Conservation (phyloP, 495 filamentous ascomycete species). For the Durotheca rogersii region DNA sequence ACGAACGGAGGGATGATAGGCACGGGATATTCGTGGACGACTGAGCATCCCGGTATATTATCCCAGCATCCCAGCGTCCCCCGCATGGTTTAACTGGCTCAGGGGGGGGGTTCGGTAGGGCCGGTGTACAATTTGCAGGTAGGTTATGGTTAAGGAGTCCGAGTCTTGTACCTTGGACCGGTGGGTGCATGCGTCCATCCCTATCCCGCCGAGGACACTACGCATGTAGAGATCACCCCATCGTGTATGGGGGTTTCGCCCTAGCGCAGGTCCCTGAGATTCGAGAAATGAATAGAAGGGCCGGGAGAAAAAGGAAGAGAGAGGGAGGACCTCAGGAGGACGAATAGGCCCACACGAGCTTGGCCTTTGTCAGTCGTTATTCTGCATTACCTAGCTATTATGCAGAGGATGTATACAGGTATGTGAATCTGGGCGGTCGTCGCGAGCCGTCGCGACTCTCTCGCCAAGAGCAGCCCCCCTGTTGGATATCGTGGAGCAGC, state of each 20-base stretch:
- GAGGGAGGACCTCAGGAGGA: no score
- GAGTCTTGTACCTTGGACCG: not conserved
- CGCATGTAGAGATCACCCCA: conserved; percentile 33
- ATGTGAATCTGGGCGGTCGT: conserved; percentile 12
- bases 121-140: no score
- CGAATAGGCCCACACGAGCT: conserved; percentile 23
- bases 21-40: conserved; percentile 18
- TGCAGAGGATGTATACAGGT: no score
- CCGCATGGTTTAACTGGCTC: conserved; percentile 16
- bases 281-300: conserved; percentile 24
- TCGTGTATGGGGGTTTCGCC: conserved; percentile 26
- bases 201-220: no score
- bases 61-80: conserved; percentile 8
- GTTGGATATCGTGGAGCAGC: conserved; percentile 6
- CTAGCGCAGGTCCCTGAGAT: conserved; percentile 33
- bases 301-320: no score
- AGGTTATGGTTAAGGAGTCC: no score
- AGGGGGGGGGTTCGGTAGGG: conserved; percentile 13
- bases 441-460: not conserved
- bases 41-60: no score
- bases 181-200: not conserved
- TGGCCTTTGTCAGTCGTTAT: conserved; percentile 4
- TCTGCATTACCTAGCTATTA: no score
- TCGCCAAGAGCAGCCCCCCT: conserved; percentile 11
- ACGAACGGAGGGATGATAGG: conserved; percentile 22